A percentile compares a stretch with the other conserved stretches of the same genome.
Evolutionary conservation across 2,329 filamentous ascomycete genomes (phyloP).

Genomic region (Aspergillus quadricinctus): DNA sequence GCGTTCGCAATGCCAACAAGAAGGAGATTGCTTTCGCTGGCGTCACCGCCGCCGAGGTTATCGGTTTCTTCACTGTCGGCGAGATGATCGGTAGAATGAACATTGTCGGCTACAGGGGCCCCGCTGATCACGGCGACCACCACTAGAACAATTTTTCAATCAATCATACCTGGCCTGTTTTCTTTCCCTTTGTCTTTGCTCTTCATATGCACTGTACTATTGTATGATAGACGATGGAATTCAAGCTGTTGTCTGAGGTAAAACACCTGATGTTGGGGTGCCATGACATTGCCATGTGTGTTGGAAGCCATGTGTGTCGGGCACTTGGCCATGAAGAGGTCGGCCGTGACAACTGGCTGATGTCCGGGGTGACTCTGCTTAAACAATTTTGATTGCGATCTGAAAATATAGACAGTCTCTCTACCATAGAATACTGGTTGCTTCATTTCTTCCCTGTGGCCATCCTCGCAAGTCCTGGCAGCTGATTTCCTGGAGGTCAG

Average conservation of each 20-base stretch:
- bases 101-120: slow-evolving; percentile 85
- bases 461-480: too few relatives aligned
- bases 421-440: not conserved
- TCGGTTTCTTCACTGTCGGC: slow-evolving; percentile 97
- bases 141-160: slow-evolving; percentile 28
- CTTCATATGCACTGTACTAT: slow-evolving; percentile 32
- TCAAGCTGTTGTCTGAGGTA: slow-evolving; percentile 39
- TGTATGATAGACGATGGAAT: slow-evolving; percentile 48
- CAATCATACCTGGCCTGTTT: slow-evolving; percentile 23
- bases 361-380: not conserved
- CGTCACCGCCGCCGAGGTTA: slow-evolving; percentile 76
- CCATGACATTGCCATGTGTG: slow-evolving; percentile 15
- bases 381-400: not conserved
- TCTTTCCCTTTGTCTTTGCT: slow-evolving; percentile 31
- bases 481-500: too few relatives aligned
- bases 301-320: too few relatives aligned
- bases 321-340: not conserved
- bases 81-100: slow-evolving; percentile 97
- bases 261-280: slow-evolving; percentile 14
- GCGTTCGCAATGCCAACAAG: slow-evolving; percentile 65
- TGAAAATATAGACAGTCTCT: not conserved
- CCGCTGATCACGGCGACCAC: slow-evolving; percentile 48
- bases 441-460: not conserved
- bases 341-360: not conserved
- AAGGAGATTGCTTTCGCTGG: slow-evolving; percentile 68